Conservation (phyloP, 2,329 filamentous ascomycete species). For the Epichloe coenophiala region DNA sequence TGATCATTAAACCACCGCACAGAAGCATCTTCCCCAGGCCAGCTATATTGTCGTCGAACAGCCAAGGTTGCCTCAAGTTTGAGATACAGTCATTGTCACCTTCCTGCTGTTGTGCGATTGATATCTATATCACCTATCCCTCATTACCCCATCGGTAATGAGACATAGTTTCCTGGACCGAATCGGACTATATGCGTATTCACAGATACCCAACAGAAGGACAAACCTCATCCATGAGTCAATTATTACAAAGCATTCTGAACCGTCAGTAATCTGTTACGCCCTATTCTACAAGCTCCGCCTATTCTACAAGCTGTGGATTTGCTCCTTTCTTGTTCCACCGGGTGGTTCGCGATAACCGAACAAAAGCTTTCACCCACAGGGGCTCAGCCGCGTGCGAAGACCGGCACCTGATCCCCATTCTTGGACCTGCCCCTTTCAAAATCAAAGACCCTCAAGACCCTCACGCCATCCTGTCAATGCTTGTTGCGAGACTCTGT, state of each 20-base stretch:
- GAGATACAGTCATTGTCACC: not conserved
- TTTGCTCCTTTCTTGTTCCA: not conserved
- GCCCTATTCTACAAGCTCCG: not conserved
- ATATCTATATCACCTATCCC: not conserved
- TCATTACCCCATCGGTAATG: not conserved
- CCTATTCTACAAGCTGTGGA: not conserved
- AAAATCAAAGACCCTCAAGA: not conserved
- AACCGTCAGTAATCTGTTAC: not conserved
- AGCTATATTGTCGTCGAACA: not conserved
- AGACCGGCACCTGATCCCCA: not conserved
- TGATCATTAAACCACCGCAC: slow-evolving; percentile 1
- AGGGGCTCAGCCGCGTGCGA: not conserved
- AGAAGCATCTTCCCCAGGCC: not conserved
- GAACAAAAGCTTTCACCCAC: not conserved
- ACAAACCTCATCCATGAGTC: not conserved
- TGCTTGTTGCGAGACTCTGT: slow-evolving; percentile 5
- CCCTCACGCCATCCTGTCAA: not conserved
- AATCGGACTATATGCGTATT: not conserved
- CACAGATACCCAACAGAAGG: not conserved
- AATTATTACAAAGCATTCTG: not conserved
- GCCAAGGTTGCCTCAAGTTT: not conserved
- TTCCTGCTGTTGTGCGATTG: not conserved
- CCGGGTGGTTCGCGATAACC: not conserved
- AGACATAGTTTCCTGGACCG: not conserved
- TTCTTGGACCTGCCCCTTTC: not conserved